phyloP scores from a whole-genome alignment of 768 basidiomycete species.

The Lactarius psammicola region DNA sequence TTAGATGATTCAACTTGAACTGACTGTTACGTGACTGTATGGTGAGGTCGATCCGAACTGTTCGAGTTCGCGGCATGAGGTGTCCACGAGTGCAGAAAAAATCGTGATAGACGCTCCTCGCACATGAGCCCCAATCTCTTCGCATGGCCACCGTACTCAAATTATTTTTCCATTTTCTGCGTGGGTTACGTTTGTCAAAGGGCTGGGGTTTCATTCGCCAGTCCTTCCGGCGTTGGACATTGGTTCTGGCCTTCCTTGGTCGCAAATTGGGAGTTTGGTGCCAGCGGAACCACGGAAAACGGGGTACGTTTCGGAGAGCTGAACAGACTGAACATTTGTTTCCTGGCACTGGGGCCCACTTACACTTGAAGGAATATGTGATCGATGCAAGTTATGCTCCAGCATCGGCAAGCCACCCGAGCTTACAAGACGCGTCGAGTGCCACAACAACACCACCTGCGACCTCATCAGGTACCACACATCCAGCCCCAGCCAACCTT shows the following conservation, averaged over 20 bases:
- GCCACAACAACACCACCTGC: not conserved
- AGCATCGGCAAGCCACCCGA: constrained; percentile 2
- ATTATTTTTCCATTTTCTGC: constrained; percentile 3
- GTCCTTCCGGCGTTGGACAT: not conserved
- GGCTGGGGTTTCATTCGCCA: not conserved
- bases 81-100: not conserved
- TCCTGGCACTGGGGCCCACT: not conserved
- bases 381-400: constrained; percentile 6
- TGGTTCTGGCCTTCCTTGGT: constrained; percentile 6
- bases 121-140: not conserved
- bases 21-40: no score
- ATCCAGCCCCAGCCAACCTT: not conserved
- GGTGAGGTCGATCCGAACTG: not conserved
- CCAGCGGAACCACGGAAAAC: not conserved
- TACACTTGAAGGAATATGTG: constrained; percentile 5
- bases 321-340: not conserved
- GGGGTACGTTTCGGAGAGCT: not conserved
- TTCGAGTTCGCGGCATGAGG: not conserved
- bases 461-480: not conserved
- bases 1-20: no score
- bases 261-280: constrained; percentile 6
- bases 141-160: constrained; percentile 12
- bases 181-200: constrained; percentile 5
- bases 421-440: not conserved
- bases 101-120: not conserved